phyloP scores from a whole-genome alignment of 2,329 filamentous ascomycete species.

The Fonsecaea monophora region DNA sequence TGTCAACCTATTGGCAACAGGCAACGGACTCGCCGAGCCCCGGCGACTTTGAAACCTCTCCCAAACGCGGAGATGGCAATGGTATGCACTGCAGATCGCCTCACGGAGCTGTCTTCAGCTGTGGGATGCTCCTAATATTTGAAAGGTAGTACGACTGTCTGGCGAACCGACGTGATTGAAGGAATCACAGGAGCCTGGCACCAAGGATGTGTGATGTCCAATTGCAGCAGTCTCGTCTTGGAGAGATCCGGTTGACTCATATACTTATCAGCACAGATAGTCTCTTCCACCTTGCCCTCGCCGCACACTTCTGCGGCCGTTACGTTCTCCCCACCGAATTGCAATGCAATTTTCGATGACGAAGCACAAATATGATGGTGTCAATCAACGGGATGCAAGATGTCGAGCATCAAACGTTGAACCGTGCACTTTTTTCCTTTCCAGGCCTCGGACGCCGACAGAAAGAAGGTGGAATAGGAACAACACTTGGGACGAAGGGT shows the following conservation, averaged over 20 bases:
- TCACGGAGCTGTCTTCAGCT: not conserved
- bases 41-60: not conserved
- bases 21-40: not conserved
- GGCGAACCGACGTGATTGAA: not conserved
- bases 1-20: not conserved
- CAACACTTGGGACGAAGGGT: not conserved
- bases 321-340: not conserved
- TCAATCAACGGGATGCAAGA: not conserved
- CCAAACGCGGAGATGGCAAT: not conserved
- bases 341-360: not conserved
- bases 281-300: not conserved
- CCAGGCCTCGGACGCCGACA: not conserved
- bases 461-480: not conserved
- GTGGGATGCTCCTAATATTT: not conserved
- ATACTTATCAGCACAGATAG: not conserved
- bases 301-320: not conserved
- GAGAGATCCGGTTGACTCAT: not conserved
- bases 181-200: not conserved
- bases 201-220: not conserved
- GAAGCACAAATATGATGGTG: no score
- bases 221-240: not conserved
- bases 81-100: not conserved
- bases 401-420: not conserved
- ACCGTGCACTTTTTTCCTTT: not conserved
- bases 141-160: not conserved